Percentiles rank a stretch among this genome's conserved stretches.
Evolutionary conservation across 2,329 filamentous ascomycete species (phyloP).

Genomic region (Stachybotrys chartarum): DNA sequence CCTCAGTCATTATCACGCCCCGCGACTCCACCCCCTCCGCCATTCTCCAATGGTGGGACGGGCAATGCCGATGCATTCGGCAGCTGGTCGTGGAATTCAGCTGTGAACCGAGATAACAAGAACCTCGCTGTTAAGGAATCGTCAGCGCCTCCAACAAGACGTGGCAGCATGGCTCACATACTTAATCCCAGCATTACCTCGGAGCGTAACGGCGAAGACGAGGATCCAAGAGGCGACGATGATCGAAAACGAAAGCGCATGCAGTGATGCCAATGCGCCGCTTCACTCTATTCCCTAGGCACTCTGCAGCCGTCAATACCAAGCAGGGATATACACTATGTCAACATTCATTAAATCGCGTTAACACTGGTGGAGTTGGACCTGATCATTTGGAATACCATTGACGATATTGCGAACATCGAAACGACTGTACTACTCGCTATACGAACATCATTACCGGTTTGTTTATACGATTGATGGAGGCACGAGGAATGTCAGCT

Average conservation of each 20-base stretch:
- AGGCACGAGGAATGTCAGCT: not conserved
- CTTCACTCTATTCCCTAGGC: not conserved
- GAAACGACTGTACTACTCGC: not conserved
- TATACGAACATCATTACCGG: not conserved
- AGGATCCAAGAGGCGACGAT: conserved; percentile 47
- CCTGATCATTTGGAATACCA: not conserved
- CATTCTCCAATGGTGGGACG: conserved; percentile 37
- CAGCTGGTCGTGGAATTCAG: conserved; percentile 50
- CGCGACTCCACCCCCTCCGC: conserved; percentile 43
- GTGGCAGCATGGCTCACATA: conserved; percentile 57
- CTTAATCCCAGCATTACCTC: conserved; percentile 52
- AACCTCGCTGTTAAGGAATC: conserved; percentile 45
- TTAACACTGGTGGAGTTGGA: not conserved
- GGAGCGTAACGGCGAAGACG: conserved; percentile 49
- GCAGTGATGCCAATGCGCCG: conserved; percentile 23
- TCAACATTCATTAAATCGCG: not conserved
- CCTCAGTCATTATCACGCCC: conserved; percentile 42
- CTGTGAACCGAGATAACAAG: conserved; percentile 39
- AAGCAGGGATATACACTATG: not conserved
- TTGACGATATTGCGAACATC: not conserved
- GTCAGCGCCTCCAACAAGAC: conserved; percentile 48
- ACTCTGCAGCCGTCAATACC: not conserved
- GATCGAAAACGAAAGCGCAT: conserved; percentile 57
- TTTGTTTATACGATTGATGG: not conserved
- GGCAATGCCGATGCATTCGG: conserved; percentile 38